These are phyloP conservation scores for Diaporthe sp. DNA, from an alignment of 2,329 filamentous ascomycete species.

Conservation along the genomic window DNA sequence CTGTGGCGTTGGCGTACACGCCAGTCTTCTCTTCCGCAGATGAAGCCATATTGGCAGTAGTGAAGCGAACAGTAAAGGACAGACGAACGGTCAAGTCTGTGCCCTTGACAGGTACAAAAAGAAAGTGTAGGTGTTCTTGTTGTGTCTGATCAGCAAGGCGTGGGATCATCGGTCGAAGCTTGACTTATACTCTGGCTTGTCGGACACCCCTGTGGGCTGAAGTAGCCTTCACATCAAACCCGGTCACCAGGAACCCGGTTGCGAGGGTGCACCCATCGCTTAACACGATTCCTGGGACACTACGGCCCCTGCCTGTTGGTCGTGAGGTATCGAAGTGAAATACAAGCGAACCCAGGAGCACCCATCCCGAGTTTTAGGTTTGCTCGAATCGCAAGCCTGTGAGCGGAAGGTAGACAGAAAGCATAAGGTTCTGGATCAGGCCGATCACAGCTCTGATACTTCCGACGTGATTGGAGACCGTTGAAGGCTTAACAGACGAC, in stretches of 20 bases:
- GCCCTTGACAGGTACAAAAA: not conserved
- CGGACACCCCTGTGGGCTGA: not conserved
- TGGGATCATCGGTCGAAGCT: not conserved
- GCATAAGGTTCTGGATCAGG: constrained; percentile 18
- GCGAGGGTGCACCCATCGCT: not conserved
- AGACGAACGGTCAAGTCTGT: not conserved
- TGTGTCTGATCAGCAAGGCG: not conserved
- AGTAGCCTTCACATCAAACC: not conserved
- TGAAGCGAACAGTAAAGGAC: not conserved
- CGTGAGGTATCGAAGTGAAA: not conserved
- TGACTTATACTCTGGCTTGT: constrained; percentile 18
- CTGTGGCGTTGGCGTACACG: not conserved
- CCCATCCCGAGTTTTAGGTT: not conserved
- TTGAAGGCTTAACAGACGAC: not conserved
- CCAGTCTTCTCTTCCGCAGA: not conserved
- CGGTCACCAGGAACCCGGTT: not conserved
- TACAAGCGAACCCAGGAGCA: not conserved
- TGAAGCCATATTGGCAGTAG: not conserved
- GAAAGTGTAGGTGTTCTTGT: not conserved
- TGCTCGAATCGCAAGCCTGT: constrained; percentile 18
- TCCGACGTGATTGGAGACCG: constrained; percentile 26
- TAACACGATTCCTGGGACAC: not conserved
- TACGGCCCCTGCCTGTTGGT: not conserved
- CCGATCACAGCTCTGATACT: constrained; percentile 22
- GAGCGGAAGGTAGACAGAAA: not conserved